These are phyloP conservation scores for Phoenix roebelenii DNA, from an alignment of 176 grass and related monocot genomes.

Conservation along the genomic window DNA sequence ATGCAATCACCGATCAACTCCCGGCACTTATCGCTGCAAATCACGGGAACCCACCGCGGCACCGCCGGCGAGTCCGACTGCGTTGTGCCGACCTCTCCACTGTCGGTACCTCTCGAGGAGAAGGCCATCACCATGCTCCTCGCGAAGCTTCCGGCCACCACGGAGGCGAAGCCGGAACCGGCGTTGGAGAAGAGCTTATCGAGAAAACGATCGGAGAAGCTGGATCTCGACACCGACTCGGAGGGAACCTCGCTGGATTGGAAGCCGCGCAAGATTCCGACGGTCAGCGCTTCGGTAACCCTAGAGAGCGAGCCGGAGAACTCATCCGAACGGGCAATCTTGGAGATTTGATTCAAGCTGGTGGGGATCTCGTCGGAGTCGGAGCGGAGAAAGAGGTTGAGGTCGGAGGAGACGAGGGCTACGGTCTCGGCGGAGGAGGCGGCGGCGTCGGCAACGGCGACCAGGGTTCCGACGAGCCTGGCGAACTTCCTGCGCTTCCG, in stretches of 20 bases:
- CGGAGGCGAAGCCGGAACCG: constrained; percentile 52
- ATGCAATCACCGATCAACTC: constrained; percentile 46
- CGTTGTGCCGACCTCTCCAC: not conserved
- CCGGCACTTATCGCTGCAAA: constrained; percentile 37
- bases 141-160: constrained; percentile 64
- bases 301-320: constrained; percentile 39
- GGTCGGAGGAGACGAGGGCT: constrained; percentile 62
- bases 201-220: constrained; percentile 51
- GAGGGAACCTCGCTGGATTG: not conserved
- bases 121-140: constrained; percentile 52
- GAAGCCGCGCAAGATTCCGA: constrained; percentile 33
- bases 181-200: constrained; percentile 74
- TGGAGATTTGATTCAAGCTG: constrained; percentile 66
- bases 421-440: constrained; percentile 51
- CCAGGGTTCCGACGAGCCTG: constrained; percentile 38
- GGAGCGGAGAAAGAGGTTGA: constrained; percentile 61
- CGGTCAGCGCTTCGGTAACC: constrained; percentile 50
- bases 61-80: constrained; percentile 13
- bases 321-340: constrained; percentile 66
- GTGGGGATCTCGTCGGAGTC: constrained; percentile 59
- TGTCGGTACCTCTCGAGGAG: constrained; percentile 18
- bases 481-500: constrained; percentile 38
- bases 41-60: constrained; percentile 51
- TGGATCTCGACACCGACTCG: not conserved
- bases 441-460: constrained; percentile 44